Conservation (phyloP, 306 rosid genomes). For the Gastrolobium bilobum region DNA sequence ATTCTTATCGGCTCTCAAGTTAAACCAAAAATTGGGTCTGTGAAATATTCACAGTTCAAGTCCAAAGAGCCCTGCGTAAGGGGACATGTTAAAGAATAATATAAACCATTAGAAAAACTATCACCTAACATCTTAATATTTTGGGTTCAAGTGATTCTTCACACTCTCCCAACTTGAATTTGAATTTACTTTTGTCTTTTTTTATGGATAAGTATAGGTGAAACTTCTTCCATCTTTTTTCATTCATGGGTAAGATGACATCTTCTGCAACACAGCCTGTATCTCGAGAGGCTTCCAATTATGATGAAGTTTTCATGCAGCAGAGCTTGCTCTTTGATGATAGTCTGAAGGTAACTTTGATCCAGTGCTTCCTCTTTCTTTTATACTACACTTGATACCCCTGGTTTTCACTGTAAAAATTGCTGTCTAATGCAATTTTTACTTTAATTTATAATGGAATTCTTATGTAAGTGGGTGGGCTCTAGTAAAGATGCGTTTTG, state of each 20-base stretch:
- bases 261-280: constrained; percentile 53
- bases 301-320: constrained; percentile 87
- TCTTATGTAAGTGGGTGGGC: constrained; percentile 1
- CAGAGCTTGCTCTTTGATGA: constrained; percentile 86
- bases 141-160: background rate
- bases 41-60: no score
- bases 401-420: background rate
- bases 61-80: no score
- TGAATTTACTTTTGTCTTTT: background rate
- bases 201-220: constrained; percentile 42
- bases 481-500: constrained; percentile 22
- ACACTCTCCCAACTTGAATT: constrained; percentile 1
- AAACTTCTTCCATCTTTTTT: constrained; percentile 36
- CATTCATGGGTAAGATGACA: constrained; percentile 60
- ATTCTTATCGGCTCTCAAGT: no score
- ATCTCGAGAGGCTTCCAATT: constrained; percentile 68
- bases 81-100: no score
- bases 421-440: background rate
- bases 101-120: no score
- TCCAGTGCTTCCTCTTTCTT: constrained; percentile 9
- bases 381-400: background rate
- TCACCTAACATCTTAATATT: no score
- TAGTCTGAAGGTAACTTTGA: constrained; percentile 67
- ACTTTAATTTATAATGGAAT: background rate
- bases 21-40: no score